phyloP scores from a whole-genome alignment of 1,284 basidiomycete species.

The Phlebopus sp. region DNA sequence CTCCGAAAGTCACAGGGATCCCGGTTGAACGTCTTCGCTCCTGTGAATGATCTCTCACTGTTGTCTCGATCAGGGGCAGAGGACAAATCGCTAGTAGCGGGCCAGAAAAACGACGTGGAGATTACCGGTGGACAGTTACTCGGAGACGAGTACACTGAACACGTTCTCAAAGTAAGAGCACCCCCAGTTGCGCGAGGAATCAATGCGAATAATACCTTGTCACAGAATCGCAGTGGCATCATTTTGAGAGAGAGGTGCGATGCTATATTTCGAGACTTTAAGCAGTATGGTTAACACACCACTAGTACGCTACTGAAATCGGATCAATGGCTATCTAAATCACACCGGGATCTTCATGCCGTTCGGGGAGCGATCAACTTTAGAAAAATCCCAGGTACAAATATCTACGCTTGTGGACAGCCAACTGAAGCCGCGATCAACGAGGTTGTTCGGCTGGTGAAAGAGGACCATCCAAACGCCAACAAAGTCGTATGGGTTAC shows the following conservation, averaged over 20 bases:
- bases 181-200: not conserved
- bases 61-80: slow-evolving; percentile 66
- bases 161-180: slow-evolving; percentile 75
- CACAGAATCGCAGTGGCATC: slow-evolving; percentile 86
- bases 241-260: slow-evolving; percentile 83
- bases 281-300: slow-evolving; percentile 3
- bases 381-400: slow-evolving; percentile 79
- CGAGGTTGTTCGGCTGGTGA: slow-evolving; percentile 75
- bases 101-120: slow-evolving; percentile 72
- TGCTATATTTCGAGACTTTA: not conserved
- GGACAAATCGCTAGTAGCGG: slow-evolving; percentile 53
- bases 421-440: slow-evolving; percentile 90
- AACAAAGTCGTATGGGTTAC: slow-evolving; percentile 88
- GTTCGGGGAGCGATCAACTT: slow-evolving; percentile 95
- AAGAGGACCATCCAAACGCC: slow-evolving; percentile 56
- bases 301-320: slow-evolving; percentile 83
- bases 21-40: slow-evolving; percentile 83
- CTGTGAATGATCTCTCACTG: slow-evolving; percentile 81
- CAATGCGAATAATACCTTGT: not conserved
- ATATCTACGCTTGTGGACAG: slow-evolving; percentile 90
- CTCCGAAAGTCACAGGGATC: slow-evolving; percentile 78
- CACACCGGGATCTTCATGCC: slow-evolving; percentile 58
- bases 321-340: slow-evolving; percentile 84
- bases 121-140: slow-evolving; percentile 83
- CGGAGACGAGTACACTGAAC: slow-evolving; percentile 92